Evolutionary conservation across 2,329 filamentous ascomycete species (phyloP), one percentile per base, ranked within the genome.

Genomic region (Aspergillus hortae): DNA sequence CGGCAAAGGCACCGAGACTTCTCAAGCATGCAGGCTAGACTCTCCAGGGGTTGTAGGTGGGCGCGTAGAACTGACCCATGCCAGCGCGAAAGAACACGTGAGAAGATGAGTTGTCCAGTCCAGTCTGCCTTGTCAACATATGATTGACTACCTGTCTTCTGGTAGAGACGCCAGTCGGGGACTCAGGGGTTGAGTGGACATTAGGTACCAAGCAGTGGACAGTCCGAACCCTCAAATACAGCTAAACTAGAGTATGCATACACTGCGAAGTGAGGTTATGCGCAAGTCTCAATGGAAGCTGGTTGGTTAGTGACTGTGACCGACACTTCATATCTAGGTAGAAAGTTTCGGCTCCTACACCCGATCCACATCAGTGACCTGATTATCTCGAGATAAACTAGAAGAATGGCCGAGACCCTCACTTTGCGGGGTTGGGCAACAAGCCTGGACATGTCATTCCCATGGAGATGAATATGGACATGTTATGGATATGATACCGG

Each of bases 401-500:
- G 35, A 44, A 46, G 36, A 1, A 19, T 35, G 38, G 44, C 43
- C 52, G 46, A 54, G 44, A 32, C 30, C 33, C 21, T n/a, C 44
- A 46, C 7, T 46, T 56, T 61, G 58, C 55, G 56, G 58, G 53
- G 59, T 61, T 59, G 59, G 59, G 58, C 59, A 56, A 61, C 56
- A 57, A 58, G 21, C 27, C 30, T 51, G 21, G 7, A 36, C 33
- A 9, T 19, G 33, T 40, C 6, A 50, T n/a, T 41, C 21, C 5
- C 19, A 46, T 33, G 4, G 32, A 45, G 33, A 38, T 36, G 27
- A 36, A 17, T 43, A n/a, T 30, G 15, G 14, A 38, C 5, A 38
- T n/a, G 15, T 38, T 11, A 35, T 35, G 33, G 33, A 35, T 35
- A 35, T 9, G 4, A 19, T 27, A 15, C 40, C 42, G 6, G 40